Base-by-base conservation (phyloP, 352 stramenopile species). In the Phytophthora pistaciae region DNA sequence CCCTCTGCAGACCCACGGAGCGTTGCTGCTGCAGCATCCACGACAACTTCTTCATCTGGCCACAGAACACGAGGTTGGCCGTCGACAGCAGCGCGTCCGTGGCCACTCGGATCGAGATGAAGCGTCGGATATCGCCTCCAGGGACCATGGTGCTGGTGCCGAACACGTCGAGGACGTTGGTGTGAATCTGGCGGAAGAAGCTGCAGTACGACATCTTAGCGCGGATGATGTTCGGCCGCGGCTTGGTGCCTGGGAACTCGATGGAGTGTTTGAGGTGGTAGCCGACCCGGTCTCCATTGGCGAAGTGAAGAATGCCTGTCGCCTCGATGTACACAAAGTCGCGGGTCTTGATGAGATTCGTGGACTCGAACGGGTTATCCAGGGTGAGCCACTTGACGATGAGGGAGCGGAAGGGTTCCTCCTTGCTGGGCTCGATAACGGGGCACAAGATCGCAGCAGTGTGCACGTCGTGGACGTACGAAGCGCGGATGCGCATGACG, bases 181-280 rank as follows among this genome's bases (percentile, higher is more conserved):
- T 60, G 4, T 21, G 64, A 13, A 76, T 66, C 70, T 91, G 83
- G 3, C 80, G 77, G 55, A 79, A 91, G 60, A 91, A 79, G 61
- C 23, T 64, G 44, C 72, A 82, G 38, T 68, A 68, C 5, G 82
- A 90, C 56, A 88, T 59, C 54, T 81, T 66, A 13, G 75, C 72
- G 46, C 82, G 82, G 4, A 87, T 67, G 27, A 77, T 75, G 49
- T 85, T 84, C 25, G 73, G 76, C 2, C 69, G 44, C 31, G 40
- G 42, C 16, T 62, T 42, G 5, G 62, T 66, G 18, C 64, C 38
- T 0, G 68, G 68, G 2, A 75, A 67, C 1, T 75, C 70, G 16
- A 75, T 64, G 1, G 68, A 75, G 46, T 75, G 68, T 13, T 71
- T 44, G 3, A 71, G 52, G 55, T 71, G 50, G 11, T 71, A 81